Base-by-base conservation (phyloP, 345 rosid species). In the Excoecaria agallocha region DNA sequence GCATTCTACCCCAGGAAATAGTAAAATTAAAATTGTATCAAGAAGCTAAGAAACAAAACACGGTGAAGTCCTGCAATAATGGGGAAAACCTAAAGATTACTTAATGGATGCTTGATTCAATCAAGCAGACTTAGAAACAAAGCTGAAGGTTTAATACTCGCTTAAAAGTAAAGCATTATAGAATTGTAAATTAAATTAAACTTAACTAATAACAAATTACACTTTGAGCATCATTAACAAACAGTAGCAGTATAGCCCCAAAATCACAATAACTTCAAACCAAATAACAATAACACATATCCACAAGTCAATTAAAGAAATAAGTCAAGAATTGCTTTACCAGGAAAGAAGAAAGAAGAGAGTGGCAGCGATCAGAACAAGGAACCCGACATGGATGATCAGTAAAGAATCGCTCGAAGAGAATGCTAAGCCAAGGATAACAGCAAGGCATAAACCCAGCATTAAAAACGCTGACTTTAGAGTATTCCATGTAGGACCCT, bases 401-500 rank as follows among this genome's bases (percentile, higher is more conserved):
- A 94, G 66, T 68, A 76, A 85, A 22, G 89, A 83, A 76, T 92
- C 98, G 30, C 88, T 87, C 10, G 93, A 85, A 30, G 97, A 84
- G 88, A 92, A 88, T 57, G 98, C 96, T 60, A 94, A 63, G 24
- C 93, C 89, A 72, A 92, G 84, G 91, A 94, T 91, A 70, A 88
- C 77, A 74, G 89, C 83, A 30, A 94, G 93, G 71, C 83, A 85
- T 69, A 86, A 64, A 77, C 91, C 97, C 81, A 92, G 80, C 82
- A 92, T 69, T 66, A 89, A 70, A 80, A 94, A 92, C 77, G 95
- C 83, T 15, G 89, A 87, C 85, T 84, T 94, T 39, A 94, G 75
- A 0, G 91, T 78, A 82, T 79, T 92, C 97, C 97, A 90, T 69
- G 98, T 94, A 20, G 96, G 92, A 50, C 76, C 94, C 97, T 94